Evolutionary conservation across 2,329 filamentous ascomycete genomes (phyloP).

Genomic region (Colletotrichum filicis): DNA sequence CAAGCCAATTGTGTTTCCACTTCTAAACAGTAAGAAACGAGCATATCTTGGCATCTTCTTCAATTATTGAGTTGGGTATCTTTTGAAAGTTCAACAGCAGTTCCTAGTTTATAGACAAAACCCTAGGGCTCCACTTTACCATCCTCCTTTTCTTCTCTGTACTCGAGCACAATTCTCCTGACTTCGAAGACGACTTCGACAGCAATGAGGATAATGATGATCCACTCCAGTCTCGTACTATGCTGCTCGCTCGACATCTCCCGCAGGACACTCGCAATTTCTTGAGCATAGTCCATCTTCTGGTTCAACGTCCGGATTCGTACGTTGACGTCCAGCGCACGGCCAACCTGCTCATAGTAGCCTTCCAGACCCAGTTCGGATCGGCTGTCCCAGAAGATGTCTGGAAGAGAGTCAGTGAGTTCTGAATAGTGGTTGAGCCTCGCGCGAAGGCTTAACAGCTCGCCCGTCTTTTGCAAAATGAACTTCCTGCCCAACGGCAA

Average conservation of each 20-base stretch:
- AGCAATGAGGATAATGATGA: conserved; percentile 93
- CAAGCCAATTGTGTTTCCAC: too few species aligned
- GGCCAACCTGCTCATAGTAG: conserved; percentile 94
- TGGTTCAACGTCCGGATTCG: conserved; percentile 93
- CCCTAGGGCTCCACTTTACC: conserved; percentile 31
- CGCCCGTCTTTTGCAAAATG: conserved; percentile 92
- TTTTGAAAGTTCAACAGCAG: background rate
- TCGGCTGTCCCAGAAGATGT: conserved; percentile 95
- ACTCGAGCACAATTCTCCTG: conserved; percentile 76
- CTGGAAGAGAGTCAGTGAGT: conserved; percentile 92
- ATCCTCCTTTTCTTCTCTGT: conserved; percentile 49
- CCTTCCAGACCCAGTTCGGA: conserved; percentile 91
- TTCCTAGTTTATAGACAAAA: background rate
- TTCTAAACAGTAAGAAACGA: background rate
- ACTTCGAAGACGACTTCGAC: conserved; percentile 94
- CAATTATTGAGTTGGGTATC: conserved; percentile 15
- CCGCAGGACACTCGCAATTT: conserved; percentile 89
- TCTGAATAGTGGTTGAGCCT: conserved; percentile 98
- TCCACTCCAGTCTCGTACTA: conserved; percentile 88
- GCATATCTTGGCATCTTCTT: background rate
- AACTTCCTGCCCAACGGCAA: conserved; percentile 70
- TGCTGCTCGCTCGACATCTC: conserved; percentile 93
- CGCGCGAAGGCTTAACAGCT: conserved; percentile 87
- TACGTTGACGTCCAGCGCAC: conserved; percentile 89
- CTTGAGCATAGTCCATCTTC: conserved; percentile 97